Evolutionary conservation across 2,329 filamentous ascomycete genomes (phyloP).

Genomic region (Paracoccidioides lutzii): DNA sequence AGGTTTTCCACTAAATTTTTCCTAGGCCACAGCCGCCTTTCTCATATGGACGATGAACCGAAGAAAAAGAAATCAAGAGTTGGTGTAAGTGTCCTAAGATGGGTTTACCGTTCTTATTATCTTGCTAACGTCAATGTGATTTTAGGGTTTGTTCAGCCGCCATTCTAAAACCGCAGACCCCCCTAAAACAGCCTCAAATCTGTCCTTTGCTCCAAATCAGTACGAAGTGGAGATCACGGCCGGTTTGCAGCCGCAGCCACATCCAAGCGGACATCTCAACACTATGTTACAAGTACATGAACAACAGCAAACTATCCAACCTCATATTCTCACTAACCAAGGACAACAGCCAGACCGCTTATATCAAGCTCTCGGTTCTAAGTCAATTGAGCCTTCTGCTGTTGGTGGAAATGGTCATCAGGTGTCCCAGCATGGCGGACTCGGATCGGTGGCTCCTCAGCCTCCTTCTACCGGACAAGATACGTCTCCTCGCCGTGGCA

Average conservation of each 20-base stretch:
- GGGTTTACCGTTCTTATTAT: not conserved
- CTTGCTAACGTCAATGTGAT: not conserved
- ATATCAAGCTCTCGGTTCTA: too few species aligned
- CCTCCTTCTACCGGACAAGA: not conserved
- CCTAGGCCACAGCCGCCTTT: not conserved
- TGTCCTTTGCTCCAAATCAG: slow-evolving; percentile 5
- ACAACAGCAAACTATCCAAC: not conserved
- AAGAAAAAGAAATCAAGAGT: not conserved
- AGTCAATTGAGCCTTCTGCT: too few species aligned
- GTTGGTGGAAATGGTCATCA: not conserved
- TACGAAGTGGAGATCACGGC: not conserved
- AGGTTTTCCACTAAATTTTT: not conserved
- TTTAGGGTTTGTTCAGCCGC: not conserved
- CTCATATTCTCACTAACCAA: too few species aligned
- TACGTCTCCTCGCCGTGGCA: not conserved
- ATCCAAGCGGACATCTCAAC: not conserved
- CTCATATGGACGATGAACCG: not conserved
- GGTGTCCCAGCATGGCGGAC: not conserved
- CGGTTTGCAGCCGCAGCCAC: not conserved
- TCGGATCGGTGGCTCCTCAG: not conserved
- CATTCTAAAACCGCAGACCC: not conserved
- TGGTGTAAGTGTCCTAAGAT: not conserved
- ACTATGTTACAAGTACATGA: not conserved
- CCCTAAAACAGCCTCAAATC: not conserved
- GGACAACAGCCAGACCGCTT: too few species aligned